Conservation (phyloP, 2,329 filamentous ascomycete genomes). For the Talaromyces amestolkiae region DNA sequence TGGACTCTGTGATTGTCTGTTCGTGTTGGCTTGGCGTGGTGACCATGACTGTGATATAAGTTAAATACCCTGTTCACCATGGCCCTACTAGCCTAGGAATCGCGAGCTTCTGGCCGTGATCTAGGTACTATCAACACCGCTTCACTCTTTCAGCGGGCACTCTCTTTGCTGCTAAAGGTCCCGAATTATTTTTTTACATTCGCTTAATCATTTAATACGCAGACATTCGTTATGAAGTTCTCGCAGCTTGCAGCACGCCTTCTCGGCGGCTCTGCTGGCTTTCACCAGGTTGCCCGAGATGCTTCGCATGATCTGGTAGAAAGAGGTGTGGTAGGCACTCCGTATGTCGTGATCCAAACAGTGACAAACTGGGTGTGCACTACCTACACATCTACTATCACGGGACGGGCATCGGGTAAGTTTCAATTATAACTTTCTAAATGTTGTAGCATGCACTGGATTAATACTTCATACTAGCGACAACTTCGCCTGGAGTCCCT, state of each 20-base stretch:
- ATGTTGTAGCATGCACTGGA: neutral
- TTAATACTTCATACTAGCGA: constrained; percentile 9
- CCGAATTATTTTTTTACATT: constrained; percentile 20
- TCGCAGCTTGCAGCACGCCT: constrained; percentile 25
- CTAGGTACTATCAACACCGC: constrained; percentile 27
- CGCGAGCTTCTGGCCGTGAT: neutral
- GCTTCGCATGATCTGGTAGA: constrained; percentile 8
- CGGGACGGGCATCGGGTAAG: constrained; percentile 28
- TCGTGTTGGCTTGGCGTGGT: neutral
- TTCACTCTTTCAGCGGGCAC: constrained; percentile 72
- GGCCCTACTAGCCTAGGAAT: constrained; percentile 3
- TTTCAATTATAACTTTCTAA: neutral
- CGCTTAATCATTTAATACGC: neutral
- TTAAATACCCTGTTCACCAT: neutral
- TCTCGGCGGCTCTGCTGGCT: constrained; percentile 11
- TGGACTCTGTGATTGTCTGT: neutral
- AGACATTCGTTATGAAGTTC: constrained; percentile 7
- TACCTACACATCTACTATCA: constrained; percentile 38
- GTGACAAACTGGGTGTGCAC: constrained; percentile 36
- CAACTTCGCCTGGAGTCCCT: constrained; percentile 18
- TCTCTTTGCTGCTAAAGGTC: constrained; percentile 46
- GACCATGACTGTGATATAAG: neutral
- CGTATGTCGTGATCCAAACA: constrained; percentile 20
- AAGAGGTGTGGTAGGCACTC: constrained; percentile 16
- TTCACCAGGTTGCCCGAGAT: neutral